Conservation (phyloP, 495 filamentous ascomycete species). For the Cryomyces minteri region DNA sequence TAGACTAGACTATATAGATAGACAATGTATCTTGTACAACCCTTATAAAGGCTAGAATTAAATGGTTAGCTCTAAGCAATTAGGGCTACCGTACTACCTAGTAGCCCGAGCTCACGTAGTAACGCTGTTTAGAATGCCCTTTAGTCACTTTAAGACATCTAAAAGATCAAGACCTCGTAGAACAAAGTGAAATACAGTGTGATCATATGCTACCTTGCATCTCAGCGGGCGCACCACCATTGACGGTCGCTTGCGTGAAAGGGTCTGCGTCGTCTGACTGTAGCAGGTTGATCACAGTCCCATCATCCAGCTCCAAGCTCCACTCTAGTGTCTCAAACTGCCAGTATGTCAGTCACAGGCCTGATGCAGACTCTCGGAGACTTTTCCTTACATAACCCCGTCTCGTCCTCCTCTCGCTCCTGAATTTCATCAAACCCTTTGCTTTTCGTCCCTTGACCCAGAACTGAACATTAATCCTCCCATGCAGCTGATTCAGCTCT, state of each 20-base stretch:
- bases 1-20: too few relatives aligned
- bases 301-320: slow-evolving; percentile 64
- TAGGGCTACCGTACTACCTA: too few relatives aligned
- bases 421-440: slow-evolving; percentile 62
- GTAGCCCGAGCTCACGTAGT: too few relatives aligned
- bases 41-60: too few relatives aligned
- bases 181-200: too few relatives aligned
- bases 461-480: slow-evolving; percentile 73
- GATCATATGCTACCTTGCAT: too few relatives aligned
- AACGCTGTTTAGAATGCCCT: too few relatives aligned
- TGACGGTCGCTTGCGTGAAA: neutral
- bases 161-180: too few relatives aligned
- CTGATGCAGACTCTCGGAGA: slow-evolving; percentile 43
- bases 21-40: too few relatives aligned
- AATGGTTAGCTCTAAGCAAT: too few relatives aligned
- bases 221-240: too few relatives aligned
- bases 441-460: slow-evolving; percentile 67
- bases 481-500: slow-evolving; percentile 85
- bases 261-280: slow-evolving; percentile 4
- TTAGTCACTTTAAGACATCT: too few relatives aligned
- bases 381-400: slow-evolving; percentile 42
- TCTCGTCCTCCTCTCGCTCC: slow-evolving; percentile 51
- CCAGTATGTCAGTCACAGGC: slow-evolving; percentile 33
- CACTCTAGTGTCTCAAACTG: slow-evolving; percentile 96
- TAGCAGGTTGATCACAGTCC: slow-evolving; percentile 15